phyloP scores from a whole-genome alignment of 2,329 filamentous ascomycete species.

The Talaromyces piceae region DNA sequence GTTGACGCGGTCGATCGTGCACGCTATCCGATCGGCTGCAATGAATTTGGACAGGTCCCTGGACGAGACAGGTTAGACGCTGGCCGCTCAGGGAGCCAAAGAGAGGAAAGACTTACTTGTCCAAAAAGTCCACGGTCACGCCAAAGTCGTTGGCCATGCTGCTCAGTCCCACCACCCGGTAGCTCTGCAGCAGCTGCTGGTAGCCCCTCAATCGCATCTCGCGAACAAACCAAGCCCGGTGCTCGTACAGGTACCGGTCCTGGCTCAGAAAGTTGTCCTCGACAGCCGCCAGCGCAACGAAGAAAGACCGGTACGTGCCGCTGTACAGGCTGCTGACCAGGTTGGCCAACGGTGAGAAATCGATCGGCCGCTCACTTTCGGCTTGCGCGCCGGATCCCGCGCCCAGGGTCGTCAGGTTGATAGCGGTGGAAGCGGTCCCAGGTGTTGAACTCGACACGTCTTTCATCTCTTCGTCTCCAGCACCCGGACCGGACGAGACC shows the following conservation, averaged over 20 bases:
- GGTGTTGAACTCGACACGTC: conserved; percentile 52
- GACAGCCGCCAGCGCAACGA: conserved; percentile 77
- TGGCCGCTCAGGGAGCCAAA: background rate
- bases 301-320: conserved; percentile 91
- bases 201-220: conserved; percentile 97
- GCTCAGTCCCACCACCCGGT: conserved; percentile 90
- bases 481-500: conserved; percentile 71
- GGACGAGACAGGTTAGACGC: conserved; percentile 10
- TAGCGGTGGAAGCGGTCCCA: conserved; percentile 55
- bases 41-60: conserved; percentile 97
- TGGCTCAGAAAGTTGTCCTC: conserved; percentile 91
- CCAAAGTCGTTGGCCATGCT: conserved; percentile 98
- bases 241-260: conserved; percentile 91
- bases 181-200: conserved; percentile 94
- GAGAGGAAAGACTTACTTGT: conserved; percentile 56
- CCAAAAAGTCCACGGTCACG: conserved; percentile 91
- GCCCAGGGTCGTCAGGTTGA: conserved; percentile 83
- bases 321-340: conserved; percentile 88
- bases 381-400: conserved; percentile 57
- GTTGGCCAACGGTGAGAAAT: conserved; percentile 81
- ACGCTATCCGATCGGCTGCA: conserved; percentile 84
- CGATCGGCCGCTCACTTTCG: conserved; percentile 72
- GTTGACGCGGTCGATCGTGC: conserved; percentile 94
- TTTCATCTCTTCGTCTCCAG: conserved; percentile 66
- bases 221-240: conserved; percentile 93